phyloP scores from a whole-genome alignment of 2,329 filamentous ascomycete species.

The Nemania abortiva region DNA sequence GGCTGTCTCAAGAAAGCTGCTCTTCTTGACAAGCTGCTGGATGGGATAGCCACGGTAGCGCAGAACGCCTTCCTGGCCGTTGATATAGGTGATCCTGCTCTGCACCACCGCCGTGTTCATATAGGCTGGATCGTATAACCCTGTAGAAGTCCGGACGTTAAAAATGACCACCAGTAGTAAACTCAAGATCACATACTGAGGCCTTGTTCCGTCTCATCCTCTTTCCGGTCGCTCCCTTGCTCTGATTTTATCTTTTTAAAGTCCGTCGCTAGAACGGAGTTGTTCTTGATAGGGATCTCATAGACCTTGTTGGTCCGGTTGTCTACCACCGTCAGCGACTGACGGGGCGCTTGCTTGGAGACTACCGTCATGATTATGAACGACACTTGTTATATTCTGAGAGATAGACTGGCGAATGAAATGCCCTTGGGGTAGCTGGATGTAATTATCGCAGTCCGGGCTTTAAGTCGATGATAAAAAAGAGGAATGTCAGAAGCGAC shows the following conservation, averaged over 20 bases:
- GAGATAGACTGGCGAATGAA: not conserved
- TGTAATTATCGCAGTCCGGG: not conserved
- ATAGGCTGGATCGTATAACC: conserved; percentile 64
- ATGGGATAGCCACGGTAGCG: conserved; percentile 66
- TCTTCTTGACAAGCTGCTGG: conserved; percentile 62
- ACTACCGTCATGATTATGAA: conserved; percentile 46
- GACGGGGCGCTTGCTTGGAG: conserved; percentile 46
- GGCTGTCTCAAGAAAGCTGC: conserved; percentile 63
- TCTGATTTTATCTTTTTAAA: conserved; percentile 63
- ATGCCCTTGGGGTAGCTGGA: not conserved
- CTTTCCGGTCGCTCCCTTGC: conserved; percentile 53
- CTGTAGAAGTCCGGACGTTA: conserved; percentile 4
- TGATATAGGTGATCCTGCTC: conserved; percentile 65
- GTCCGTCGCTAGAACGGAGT: conserved; percentile 63
- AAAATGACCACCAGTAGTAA: not conserved
- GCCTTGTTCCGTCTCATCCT: conserved; percentile 62
- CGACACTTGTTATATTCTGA: not conserved
- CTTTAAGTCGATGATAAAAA: not conserved
- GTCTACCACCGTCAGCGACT: conserved; percentile 59
- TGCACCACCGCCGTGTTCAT: conserved; percentile 65
- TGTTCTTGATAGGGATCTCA: conserved; percentile 62
- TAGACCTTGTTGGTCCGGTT: conserved; percentile 63
- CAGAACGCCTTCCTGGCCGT: conserved; percentile 63
- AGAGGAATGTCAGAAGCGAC: not conserved
- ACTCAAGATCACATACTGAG: conserved; percentile 47